Percentiles rank a stretch among this genome's conserved stretches.
Evolutionary conservation across 1,284 basidiomycete species (phyloP).

Genomic region (Ustilago lituana): DNA sequence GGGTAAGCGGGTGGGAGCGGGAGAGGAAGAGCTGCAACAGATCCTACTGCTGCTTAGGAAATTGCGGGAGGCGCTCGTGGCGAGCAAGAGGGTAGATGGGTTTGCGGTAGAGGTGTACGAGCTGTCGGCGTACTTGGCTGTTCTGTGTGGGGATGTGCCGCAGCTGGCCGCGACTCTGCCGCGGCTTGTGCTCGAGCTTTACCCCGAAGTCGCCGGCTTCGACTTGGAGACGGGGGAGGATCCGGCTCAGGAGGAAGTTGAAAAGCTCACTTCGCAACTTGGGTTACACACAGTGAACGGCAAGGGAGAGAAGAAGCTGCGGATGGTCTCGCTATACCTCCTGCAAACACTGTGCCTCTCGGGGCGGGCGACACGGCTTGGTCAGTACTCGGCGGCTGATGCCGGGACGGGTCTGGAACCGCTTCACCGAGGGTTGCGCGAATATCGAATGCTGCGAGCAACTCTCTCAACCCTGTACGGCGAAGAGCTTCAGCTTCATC

Average conservation of each 20-base stretch:
- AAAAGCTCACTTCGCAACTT: neutral
- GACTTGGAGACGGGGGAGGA: neutral
- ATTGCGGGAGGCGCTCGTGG: slow-evolving; percentile 36
- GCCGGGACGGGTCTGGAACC: neutral
- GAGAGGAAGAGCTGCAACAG: slow-evolving; percentile 33
- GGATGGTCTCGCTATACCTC: slow-evolving; percentile 14
- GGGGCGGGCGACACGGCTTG: slow-evolving; percentile 25
- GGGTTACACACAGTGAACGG: neutral
- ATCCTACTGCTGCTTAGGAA: slow-evolving; percentile 36
- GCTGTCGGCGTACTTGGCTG: slow-evolving; percentile 10
- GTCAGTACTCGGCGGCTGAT: slow-evolving; percentile 14
- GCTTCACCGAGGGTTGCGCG: slow-evolving; percentile 7
- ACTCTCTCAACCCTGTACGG: neutral
- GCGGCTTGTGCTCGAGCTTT: slow-evolving; percentile 31
- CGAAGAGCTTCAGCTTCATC: neutral
- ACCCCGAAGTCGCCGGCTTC: neutral
- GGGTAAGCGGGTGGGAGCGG: neutral
- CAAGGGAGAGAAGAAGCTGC: neutral
- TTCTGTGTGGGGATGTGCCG: slow-evolving; percentile 24
- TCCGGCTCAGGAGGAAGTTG: neutral
- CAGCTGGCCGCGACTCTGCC: slow-evolving; percentile 31
- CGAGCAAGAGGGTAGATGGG: slow-evolving; percentile 21
- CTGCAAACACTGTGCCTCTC: slow-evolving; percentile 33
- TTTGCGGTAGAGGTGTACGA: slow-evolving; percentile 45
- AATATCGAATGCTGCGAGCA: slow-evolving; percentile 1